Evolutionary conservation across 768 basidiomycete genomes (phyloP).

Genomic region (Kwoniella newhampshirensis): DNA sequence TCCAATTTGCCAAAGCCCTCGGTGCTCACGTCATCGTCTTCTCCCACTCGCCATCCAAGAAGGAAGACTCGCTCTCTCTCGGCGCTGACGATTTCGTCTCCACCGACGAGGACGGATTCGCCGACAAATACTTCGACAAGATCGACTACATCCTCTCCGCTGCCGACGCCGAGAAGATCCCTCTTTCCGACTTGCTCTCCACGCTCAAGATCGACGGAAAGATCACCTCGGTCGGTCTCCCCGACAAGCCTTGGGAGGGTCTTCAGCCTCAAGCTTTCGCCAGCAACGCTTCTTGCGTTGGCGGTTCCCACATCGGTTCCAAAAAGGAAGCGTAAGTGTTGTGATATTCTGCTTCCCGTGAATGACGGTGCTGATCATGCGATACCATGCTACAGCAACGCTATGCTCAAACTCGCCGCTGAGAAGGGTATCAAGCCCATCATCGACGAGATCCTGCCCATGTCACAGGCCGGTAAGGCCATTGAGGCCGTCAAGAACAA

Average conservation of each 20-base stretch:
- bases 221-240: conserved; percentile 61
- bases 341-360: background rate
- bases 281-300: conserved; percentile 38
- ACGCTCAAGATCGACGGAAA: conserved; percentile 60
- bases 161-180: conserved; percentile 56
- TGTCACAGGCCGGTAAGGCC: conserved; percentile 59
- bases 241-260: conserved; percentile 54
- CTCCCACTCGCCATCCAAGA: conserved; percentile 61
- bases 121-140: conserved; percentile 48
- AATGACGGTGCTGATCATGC: conserved; percentile 14
- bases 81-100: conserved; percentile 49
- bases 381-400: conserved; percentile 30
- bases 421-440: conserved; percentile 61
- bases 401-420: conserved; percentile 64
- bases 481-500: conserved; percentile 59
- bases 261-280: conserved; percentile 31
- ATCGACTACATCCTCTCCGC: conserved; percentile 55
- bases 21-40: conserved; percentile 64
- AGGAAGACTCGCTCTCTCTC: conserved; percentile 59
- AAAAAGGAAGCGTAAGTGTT: conserved; percentile 57
- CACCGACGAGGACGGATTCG: conserved; percentile 42
- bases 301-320: conserved; percentile 58
- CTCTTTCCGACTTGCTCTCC: conserved; percentile 59
- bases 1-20: conserved; percentile 60
- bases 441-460: conserved; percentile 55